Evolutionary conservation across 1,284 basidiomycete species (phyloP).

Genomic region (Malassezia caprae): DNA sequence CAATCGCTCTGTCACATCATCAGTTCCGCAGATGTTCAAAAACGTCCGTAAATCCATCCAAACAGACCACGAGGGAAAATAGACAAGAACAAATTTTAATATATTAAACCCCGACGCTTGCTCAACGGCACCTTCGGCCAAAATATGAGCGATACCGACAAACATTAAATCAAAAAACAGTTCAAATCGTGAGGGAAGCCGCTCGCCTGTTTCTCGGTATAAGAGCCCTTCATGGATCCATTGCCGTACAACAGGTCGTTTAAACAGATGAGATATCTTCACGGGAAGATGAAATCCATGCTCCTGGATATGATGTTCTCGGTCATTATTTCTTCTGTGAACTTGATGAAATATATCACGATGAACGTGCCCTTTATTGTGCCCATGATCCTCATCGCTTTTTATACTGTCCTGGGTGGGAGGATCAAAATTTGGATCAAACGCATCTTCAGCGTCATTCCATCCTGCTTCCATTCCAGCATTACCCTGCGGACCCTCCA

Average conservation of each 20-base stretch:
- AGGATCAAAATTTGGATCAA: background rate
- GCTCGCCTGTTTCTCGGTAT: constrained; percentile 40
- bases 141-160: constrained; percentile 35
- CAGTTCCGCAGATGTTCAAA: constrained; percentile 43
- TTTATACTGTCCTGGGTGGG: background rate
- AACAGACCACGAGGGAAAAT: constrained; percentile 39
- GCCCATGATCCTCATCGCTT: background rate
- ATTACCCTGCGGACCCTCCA: background rate
- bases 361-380: background rate
- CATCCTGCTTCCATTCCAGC: background rate
- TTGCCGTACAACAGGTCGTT: constrained; percentile 44
- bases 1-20: constrained; percentile 41
- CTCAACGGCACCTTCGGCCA: constrained; percentile 30
- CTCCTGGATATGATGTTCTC: constrained; percentile 18
- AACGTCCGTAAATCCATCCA: constrained; percentile 40
- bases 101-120: constrained; percentile 31
- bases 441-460: background rate
- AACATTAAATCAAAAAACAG: constrained; percentile 47
- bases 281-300: constrained; percentile 35
- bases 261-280: constrained; percentile 35
- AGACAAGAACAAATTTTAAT: constrained; percentile 42
- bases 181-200: constrained; percentile 42
- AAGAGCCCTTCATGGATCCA: constrained; percentile 42
- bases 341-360: constrained; percentile 9
- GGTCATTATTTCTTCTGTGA: background rate